A percentile compares a stretch with the other conserved stretches of the same genome.
phyloP scores from a whole-genome alignment of 2,329 filamentous ascomycete genomes.

The Coniochaeta sp. region DNA sequence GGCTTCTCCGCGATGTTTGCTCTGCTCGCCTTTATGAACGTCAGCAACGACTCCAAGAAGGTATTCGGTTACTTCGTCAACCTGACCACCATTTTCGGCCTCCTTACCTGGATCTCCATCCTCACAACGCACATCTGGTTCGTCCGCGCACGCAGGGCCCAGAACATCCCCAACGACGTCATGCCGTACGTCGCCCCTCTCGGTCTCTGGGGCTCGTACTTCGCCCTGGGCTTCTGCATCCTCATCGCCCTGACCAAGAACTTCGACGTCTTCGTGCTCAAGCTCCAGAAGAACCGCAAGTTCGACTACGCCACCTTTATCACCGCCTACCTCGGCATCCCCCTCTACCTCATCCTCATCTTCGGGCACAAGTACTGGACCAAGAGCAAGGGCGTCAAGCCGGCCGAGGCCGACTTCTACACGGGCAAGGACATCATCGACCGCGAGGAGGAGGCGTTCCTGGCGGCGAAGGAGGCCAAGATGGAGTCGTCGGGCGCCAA shows the following conservation, averaged over 20 bases:
- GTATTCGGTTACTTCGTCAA: constrained; percentile 63
- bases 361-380: constrained; percentile 58
- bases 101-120: constrained; percentile 62
- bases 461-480: constrained; percentile 42
- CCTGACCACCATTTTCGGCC: constrained; percentile 59
- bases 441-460: constrained; percentile 63
- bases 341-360: constrained; percentile 63
- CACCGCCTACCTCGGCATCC: constrained; percentile 71
- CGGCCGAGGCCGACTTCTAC: constrained; percentile 61
- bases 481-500: constrained; percentile 14
- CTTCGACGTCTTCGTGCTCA: constrained; percentile 61
- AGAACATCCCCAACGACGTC: constrained; percentile 45
- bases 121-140: constrained; percentile 63
- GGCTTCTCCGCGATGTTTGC: constrained; percentile 53
- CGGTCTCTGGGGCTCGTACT: constrained; percentile 62
- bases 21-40: constrained; percentile 63
- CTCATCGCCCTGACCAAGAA: constrained; percentile 78
- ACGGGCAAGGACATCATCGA: constrained; percentile 68
- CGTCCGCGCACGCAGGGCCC: constrained; percentile 53
- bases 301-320: constrained; percentile 74
- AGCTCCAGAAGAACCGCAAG: constrained; percentile 25
- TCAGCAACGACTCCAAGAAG: constrained; percentile 45
- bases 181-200: constrained; percentile 64
- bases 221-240: constrained; percentile 62
- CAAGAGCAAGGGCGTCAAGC: constrained; percentile 45